These are phyloP conservation scores for Verruconis gallopava DNA, from an alignment of 2,329 filamentous ascomycete genomes.

Conservation along the genomic window DNA sequence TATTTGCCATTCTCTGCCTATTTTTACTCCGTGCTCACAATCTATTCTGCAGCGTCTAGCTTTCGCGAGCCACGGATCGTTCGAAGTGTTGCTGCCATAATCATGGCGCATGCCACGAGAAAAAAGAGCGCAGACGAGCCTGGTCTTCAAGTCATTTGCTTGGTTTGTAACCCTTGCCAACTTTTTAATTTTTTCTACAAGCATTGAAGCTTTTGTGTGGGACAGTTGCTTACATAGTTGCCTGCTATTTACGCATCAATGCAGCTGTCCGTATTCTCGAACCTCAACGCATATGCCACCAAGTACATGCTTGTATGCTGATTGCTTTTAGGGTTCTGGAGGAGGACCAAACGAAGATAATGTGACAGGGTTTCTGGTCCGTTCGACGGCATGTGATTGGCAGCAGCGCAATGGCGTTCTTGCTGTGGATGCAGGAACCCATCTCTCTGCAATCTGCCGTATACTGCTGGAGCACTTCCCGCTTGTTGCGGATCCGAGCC, in stretches of 20 bases:
- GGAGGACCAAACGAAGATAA: constrained; percentile 86
- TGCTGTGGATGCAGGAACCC: constrained; percentile 87
- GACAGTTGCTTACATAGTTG: too few relatives aligned
- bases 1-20: too few relatives aligned
- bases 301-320: background rate
- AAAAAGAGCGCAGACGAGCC: constrained; percentile 2
- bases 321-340: constrained; percentile 55
- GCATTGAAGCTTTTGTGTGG: too few relatives aligned
- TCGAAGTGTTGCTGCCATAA: background rate
- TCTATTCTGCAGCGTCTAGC: too few relatives aligned
- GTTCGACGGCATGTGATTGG: constrained; percentile 70
- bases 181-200: too few relatives aligned
- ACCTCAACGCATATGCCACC: too few relatives aligned
- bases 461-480: constrained; percentile 52
- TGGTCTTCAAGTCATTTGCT: constrained; percentile 10
- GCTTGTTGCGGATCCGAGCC: constrained; percentile 19
- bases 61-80: too few relatives aligned
- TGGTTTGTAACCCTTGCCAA: constrained; percentile 8
- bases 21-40: too few relatives aligned
- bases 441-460: constrained; percentile 71
- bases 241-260: too few relatives aligned
- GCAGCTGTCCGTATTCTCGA: too few relatives aligned
- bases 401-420: constrained; percentile 62
- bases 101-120: constrained; percentile 1
- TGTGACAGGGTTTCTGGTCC: constrained; percentile 77